Base-by-base conservation (phyloP, 1,139 yeast species). In the Suzukiozyma palmioleophila region DNA sequence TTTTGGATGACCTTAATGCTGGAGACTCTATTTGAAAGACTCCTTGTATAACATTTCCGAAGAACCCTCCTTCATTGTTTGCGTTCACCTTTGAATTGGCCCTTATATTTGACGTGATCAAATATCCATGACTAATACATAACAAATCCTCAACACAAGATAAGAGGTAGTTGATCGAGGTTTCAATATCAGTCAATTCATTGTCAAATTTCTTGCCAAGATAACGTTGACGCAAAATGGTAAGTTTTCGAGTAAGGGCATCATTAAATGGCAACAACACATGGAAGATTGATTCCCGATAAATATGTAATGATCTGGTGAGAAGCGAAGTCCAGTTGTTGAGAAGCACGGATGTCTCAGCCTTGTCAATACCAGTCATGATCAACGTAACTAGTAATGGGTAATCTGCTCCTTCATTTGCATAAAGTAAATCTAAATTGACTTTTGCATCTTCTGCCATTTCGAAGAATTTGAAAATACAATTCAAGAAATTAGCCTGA, bases 1-100 rank as follows among this genome's bases (percentile, higher is more conserved):
- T 80, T 26, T 79, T 79, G 18, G 75, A 76, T 2, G 77, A 66
- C 37, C 79, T 66, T 5, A 74, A 73, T 6, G 73, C 69, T 0
- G 89, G 84, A 0, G 86, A 72, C 48, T 89, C 97, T 9, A 84
- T 78, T 43, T 81, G 84, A 54, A 90, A 87, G 0, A 89, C 96
- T 2, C 96, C 96, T 47, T 86, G 89, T 37, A 84, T 83, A 10
- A 86, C 90, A 43, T 77, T 79, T 0, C 88, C 88, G 46, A 85
- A 75, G 54, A 85, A 84, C 0, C 85, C 83, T 18, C 73, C 75
- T 11, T 46, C 47, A n/a, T 38, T 10, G 41, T 13, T 26, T 14
- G 5, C 11, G 26, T 30, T 34, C 13, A 25, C 16, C 24, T 16
- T 26, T 12, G n/a, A 29, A 24, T 30, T 28, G 15, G 39, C 37